phyloP scores from a whole-genome alignment of 805 yeast genomes.

The Candida fluviatilis region DNA sequence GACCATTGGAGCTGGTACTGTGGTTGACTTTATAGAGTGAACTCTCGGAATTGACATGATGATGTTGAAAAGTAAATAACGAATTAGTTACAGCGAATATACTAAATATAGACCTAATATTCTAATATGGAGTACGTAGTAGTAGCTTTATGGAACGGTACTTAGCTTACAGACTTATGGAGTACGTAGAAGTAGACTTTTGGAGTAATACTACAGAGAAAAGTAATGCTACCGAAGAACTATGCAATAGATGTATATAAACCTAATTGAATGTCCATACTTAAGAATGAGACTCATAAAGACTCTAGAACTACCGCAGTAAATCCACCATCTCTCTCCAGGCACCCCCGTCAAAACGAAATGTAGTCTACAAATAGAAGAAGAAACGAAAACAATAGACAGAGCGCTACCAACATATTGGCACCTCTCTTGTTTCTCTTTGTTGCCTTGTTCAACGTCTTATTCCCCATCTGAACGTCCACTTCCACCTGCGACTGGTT shows the following conservation, averaged over 20 bases:
- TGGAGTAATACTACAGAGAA: no score
- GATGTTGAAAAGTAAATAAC: background rate
- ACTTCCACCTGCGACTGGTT: conserved; percentile 63
- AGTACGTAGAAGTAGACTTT: no score
- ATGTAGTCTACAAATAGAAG: conserved; percentile 35
- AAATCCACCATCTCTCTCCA: no score
- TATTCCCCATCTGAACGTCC: conserved; percentile 70
- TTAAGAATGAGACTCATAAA: no score
- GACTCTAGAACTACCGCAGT: no score
- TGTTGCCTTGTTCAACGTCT: conserved; percentile 64
- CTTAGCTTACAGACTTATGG: no score
- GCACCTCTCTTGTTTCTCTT: conserved; percentile 51
- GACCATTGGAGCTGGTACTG: conserved; percentile 65
- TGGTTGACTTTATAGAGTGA: conserved; percentile 17
- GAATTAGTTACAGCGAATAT: no score
- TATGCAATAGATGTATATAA: background rate
- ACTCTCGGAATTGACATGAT: no score
- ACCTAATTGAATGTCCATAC: no score
- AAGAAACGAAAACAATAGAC: conserved; percentile 31
- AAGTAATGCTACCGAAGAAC: background rate
- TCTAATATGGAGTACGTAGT: no score
- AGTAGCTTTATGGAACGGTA: no score
- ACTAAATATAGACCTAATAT: no score
- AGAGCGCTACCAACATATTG: conserved; percentile 30
- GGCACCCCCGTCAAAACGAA: conserved; percentile 10